Evolutionary conservation across 2,329 filamentous ascomycete species (phyloP), one percentile per base, ranked within the genome.

Genomic region (Fusarium sp.): DNA sequence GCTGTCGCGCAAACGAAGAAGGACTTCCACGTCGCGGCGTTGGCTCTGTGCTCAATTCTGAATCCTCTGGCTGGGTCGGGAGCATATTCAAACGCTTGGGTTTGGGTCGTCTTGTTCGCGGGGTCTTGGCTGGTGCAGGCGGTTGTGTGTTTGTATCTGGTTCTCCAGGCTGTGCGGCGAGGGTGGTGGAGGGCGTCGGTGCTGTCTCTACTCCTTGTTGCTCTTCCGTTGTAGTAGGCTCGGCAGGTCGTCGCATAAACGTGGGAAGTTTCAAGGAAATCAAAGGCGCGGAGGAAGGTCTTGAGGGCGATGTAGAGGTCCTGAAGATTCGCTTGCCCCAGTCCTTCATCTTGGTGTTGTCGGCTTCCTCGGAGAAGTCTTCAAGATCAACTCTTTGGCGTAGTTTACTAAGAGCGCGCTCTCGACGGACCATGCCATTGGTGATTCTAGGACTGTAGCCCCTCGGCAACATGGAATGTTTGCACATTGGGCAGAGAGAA

Each of bases 401-500:
- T 51, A 92, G 79, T 34, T 86, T 84, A 29, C 91, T 83, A 14
- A 94, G 82, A 25, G 91, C 87, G 18, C 92, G 86, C 79, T 97
- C 94, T 41, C 92, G 88, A 22, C 92, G 90, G 8, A 97, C 94
- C 92, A 97, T 97, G 18, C 87, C 86, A 73, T 97, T 96, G 7
- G 94, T 97, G 44, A 97, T 90, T 20, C 85, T 85, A 1, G 91
- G 90, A 59, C 88, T 90, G 74, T 88, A 88, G 0, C 93, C 82
- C 73, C 78, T 75, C 9, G 94, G 94, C 2, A 98, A 81, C 75
- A 94, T 93, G 52, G 88, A 92, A 65, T 91, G 88, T 79, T 97
- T 98, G 84, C 96, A 99, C 73, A 97, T 84, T 1, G 96, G 95
- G 76, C 96, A 99, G 3, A 98, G 85, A 20, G 93, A 97, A 77